phyloP scores from a whole-genome alignment of 371 early-diverging fungal genomes.

The Mortierella sp. region DNA sequence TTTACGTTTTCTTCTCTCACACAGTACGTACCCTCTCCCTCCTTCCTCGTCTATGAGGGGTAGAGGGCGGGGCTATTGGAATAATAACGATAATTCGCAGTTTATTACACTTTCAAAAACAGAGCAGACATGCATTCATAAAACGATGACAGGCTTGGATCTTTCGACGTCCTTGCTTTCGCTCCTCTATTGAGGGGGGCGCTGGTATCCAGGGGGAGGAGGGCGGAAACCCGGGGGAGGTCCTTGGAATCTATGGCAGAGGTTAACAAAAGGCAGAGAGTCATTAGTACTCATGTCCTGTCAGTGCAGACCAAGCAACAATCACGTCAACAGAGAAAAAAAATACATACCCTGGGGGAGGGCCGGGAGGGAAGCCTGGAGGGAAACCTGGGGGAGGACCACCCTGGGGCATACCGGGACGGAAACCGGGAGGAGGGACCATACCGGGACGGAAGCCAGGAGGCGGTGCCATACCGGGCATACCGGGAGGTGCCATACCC shows the following conservation, averaged over 20 bases:
- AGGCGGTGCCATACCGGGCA: slow-evolving; percentile 66
- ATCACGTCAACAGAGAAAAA: slow-evolving; percentile 22
- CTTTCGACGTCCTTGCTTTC: neutral
- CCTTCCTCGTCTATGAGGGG: neutral
- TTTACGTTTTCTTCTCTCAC: neutral
- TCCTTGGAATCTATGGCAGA: slow-evolving; percentile 49
- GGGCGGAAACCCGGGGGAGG: slow-evolving; percentile 70
- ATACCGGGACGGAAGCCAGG: slow-evolving; percentile 72
- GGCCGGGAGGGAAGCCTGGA: slow-evolving; percentile 61
- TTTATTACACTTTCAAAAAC: slow-evolving; percentile 20
- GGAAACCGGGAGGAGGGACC: slow-evolving; percentile 61
- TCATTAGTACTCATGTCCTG: neutral
- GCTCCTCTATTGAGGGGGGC: slow-evolving; percentile 42
- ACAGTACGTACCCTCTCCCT: neutral
- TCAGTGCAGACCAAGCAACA: too few relatives aligned
- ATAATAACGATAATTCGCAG: slow-evolving; percentile 13
- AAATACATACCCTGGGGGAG: slow-evolving; percentile 50
- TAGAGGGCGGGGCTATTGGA: slow-evolving; percentile 12
- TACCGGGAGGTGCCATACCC: slow-evolving; percentile 46
- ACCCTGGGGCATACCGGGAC: slow-evolving; percentile 25
- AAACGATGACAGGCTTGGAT: slow-evolving; percentile 10
- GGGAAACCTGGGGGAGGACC: slow-evolving; percentile 58
- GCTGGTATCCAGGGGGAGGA: slow-evolving; percentile 47
- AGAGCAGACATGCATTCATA: neutral
- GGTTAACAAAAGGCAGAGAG: neutral